Base-by-base conservation (phyloP, 305 asterid genomes). In the Fraxinus greggii region DNA sequence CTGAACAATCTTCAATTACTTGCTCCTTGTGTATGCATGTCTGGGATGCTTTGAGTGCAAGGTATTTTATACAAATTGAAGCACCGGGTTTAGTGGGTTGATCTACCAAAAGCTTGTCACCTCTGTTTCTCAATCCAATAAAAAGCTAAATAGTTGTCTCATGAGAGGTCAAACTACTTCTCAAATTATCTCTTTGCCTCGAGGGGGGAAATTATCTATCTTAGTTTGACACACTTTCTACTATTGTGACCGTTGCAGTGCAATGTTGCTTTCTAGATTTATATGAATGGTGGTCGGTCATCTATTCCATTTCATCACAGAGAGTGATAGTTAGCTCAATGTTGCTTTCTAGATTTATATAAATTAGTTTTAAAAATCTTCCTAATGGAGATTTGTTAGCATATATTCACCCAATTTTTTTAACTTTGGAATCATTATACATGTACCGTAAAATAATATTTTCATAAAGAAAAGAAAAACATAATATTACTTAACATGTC, bases 281-380 rank as follows among this genome's bases (percentile, higher is more conserved):
- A 23, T 29, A 24, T 63, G 56, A 40, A 23, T 51, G 80, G 54
- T 79, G 59, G 79, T 56, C 80, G 26, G 7, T 76, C 76, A 74
- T 75, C 51, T 45, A 26, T 56, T 67, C 82, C 12, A 81, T 79
- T 61, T 78, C 86, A 79, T 88, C 78, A 72, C 80, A 80, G 48
- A 63, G 85, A 65, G 83, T 84, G 76, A 75, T 36, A 86, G 51
- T 85, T 97, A 94, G 98, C 95, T 29, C 94, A 93, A n/a, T n/a
- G n/a, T n/a, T n/a, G n/a, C n/a, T n/a, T n/a, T n/a, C n/a, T n/a
- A n/a, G n/a, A n/a, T n/a, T n/a, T n/a, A n/a, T n/a, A n/a, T n/a
- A n/a, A n/a, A 10, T 67, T 26, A 65, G 32, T 28, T 28, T 65
- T 67, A 9, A 67, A 13, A 28, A 28, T 67, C 33, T 69, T 69